Percentiles rank a stretch among this genome's conserved stretches.
Conservation (phyloP, 441 rosid genomes). For the Iberis amara region DNA sequence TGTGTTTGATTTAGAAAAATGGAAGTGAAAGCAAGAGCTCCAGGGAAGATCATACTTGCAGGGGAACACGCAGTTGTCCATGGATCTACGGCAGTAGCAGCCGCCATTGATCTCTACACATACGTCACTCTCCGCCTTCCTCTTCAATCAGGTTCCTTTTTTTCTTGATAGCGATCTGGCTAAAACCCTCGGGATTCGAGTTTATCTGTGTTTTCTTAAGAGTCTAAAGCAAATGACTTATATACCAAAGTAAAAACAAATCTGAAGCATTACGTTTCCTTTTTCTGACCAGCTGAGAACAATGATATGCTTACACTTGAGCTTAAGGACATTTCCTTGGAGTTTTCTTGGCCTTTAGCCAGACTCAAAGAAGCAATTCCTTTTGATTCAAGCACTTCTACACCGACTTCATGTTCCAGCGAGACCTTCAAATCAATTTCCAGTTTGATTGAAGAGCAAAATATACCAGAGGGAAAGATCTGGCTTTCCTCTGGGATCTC, state of each 20-base stretch:
- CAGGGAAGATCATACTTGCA: slow-evolving; percentile 85
- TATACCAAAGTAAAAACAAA: slow-evolving; percentile 8
- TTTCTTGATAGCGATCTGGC: background rate
- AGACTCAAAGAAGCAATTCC: slow-evolving; percentile 52
- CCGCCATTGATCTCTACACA: slow-evolving; percentile 82
- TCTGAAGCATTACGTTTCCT: slow-evolving; percentile 16
- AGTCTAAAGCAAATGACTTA: slow-evolving; percentile 1
- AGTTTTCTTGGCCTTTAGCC: slow-evolving; percentile 64
- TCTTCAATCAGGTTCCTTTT: slow-evolving; percentile 39
- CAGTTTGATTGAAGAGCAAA: slow-evolving; percentile 55
- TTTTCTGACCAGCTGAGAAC: slow-evolving; percentile 36
- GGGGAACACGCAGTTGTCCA: slow-evolving; percentile 98
- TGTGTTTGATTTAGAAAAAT: slow-evolving; percentile 31
- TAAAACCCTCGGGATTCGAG: slow-evolving; percentile 1
- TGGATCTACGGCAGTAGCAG: slow-evolving; percentile 85
- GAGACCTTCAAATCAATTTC: slow-evolving; percentile 48
- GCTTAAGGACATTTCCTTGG: slow-evolving; percentile 52
- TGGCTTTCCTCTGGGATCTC: slow-evolving; percentile 63
- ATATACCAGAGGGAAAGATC: slow-evolving; percentile 60
- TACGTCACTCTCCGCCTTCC: slow-evolving; percentile 49
- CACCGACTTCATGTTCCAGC: slow-evolving; percentile 49
- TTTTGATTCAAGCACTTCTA: slow-evolving; percentile 32
- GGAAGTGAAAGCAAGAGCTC: slow-evolving; percentile 90
- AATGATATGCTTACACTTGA: slow-evolving; percentile 48
- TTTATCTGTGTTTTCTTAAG: background rate